Evolutionary conservation across 768 basidiomycete species (phyloP).

Genomic region (Auricularia sp.): DNA sequence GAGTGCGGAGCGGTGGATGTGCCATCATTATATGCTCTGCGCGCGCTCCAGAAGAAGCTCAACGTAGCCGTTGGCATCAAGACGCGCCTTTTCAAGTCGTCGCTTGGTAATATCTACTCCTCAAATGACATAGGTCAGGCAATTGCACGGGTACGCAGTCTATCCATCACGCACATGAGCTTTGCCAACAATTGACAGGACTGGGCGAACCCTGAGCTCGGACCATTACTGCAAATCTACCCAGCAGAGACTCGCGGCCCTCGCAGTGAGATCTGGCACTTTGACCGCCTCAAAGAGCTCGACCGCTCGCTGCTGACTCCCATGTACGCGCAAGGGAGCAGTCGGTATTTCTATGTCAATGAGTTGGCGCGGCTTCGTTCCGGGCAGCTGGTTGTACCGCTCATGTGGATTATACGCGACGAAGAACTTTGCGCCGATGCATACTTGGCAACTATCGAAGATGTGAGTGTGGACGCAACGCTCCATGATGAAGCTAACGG

Average conservation of each 20-base stretch:
- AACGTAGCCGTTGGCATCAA: too few species aligned
- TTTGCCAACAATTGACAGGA: not conserved
- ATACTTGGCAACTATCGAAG: not conserved
- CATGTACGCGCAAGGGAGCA: constrained; percentile 5
- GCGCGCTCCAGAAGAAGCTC: too few species aligned
- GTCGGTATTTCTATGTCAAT: constrained; percentile 12
- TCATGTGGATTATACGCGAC: constrained; percentile 14
- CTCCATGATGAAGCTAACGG: too few species aligned
- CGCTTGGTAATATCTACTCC: too few species aligned
- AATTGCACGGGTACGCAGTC: too few species aligned
- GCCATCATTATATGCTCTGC: too few species aligned
- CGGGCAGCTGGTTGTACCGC: constrained; percentile 13
- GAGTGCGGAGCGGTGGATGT: too few species aligned
- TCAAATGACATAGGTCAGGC: too few species aligned
- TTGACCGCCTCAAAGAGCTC: not conserved
- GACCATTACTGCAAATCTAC: not conserved
- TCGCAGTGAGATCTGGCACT: constrained; percentile 1
- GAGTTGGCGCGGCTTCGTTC: constrained; percentile 15
- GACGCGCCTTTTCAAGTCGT: too few species aligned
- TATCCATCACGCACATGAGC: too few species aligned
- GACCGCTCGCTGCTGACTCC: constrained; percentile 7
- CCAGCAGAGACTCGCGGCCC: not conserved
- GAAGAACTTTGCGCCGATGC: constrained; percentile 1
- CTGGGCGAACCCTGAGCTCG: not conserved
- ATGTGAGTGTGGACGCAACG: too few species aligned